Base-by-base conservation (phyloP, 768 basidiomycete species). In the Heimioporus sp. region DNA sequence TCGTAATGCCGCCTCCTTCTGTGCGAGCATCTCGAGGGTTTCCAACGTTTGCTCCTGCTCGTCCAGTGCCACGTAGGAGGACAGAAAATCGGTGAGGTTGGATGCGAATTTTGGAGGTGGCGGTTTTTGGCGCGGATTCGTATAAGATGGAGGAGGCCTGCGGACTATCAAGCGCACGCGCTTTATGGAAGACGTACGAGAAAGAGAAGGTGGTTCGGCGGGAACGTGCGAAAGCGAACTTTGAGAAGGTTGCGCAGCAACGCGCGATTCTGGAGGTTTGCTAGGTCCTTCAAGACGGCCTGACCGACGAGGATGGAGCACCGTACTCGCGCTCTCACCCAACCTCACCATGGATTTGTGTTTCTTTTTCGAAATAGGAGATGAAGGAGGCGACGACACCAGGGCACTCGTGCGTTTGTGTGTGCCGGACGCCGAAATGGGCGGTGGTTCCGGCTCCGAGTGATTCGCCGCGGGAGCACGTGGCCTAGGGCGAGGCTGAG, bases 91-190 rank as follows among this genome's bases (percentile, higher is more conserved):
- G 10, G 72, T 57, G 10, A 94, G 66, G 1, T 87, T 86, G 1
- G 75, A 73, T 13, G 75, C 75, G 58, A 79, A 77, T 43, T 72
- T 72, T 0, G 83, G 71, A 0, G 71, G 69, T 0, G 79, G 74
- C 1, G 90, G 86, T 11, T 74, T 74, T 62, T 97, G 93, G 12
- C 64, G 65, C 0, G 87, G 92, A 65, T 86, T 80, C 12, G 90
- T 81, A 39, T 83, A 72, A 2, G 72, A 63, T 3, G 81, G 82
- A 1, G 79, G 76, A 8, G 88, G 89, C 12, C 73, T 73, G 36
- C 85, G 79, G 13, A 92, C 85, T 43, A 89, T 77, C 51, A 87
- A 73, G 6, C 67, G 81, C 43, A 90, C 75, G 47, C 89, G 82
- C 63, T 79, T 83, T 51, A 90, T 76, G 30, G 63, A 63, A 0